phyloP scores from a whole-genome alignment of 2,329 filamentous ascomycete genomes.

The Daldinia eschscholtzii region DNA sequence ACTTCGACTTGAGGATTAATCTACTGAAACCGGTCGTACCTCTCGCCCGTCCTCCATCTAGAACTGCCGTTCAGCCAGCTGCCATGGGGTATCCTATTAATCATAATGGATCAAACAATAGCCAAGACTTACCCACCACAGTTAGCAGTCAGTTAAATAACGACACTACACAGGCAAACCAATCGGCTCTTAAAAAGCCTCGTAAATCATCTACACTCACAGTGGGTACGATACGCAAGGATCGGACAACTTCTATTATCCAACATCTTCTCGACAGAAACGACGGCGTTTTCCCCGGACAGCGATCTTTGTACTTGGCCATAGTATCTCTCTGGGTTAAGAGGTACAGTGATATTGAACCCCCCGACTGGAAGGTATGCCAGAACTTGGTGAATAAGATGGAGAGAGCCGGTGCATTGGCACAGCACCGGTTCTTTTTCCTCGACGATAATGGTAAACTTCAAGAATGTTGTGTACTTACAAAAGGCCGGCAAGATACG shows the following conservation, averaged over 20 bases:
- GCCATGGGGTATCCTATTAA: neutral
- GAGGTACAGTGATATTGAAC: slow-evolving; percentile 56
- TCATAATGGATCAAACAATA: neutral
- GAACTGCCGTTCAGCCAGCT: neutral
- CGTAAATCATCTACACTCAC: slow-evolving; percentile 43
- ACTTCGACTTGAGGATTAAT: slow-evolving; percentile 14
- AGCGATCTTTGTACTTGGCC: slow-evolving; percentile 63
- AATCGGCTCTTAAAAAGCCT: slow-evolving; percentile 34
- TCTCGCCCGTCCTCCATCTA: neutral
- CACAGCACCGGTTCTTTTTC: slow-evolving; percentile 49
- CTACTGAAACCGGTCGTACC: neutral
- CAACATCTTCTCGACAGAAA: slow-evolving; percentile 57
- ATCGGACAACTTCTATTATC: slow-evolving; percentile 58
- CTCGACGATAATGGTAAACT: slow-evolving; percentile 45
- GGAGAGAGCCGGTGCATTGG: slow-evolving; percentile 45
- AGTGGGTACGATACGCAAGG: slow-evolving; percentile 50
- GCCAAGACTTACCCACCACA: neutral
- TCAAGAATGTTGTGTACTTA: slow-evolving; percentile 49
- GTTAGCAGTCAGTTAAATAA: neutral
- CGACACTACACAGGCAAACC: neutral
- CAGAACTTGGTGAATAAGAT: slow-evolving; percentile 49
- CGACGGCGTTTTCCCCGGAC: slow-evolving; percentile 64
- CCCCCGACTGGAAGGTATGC: slow-evolving; percentile 52
- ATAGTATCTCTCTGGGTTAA: slow-evolving; percentile 60
- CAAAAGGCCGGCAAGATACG: slow-evolving; percentile 29